Percentiles rank a stretch among this genome's conserved stretches.
phyloP scores from a whole-genome alignment of 75 land plant species.

The Cunninghamia lanceolata region DNA sequence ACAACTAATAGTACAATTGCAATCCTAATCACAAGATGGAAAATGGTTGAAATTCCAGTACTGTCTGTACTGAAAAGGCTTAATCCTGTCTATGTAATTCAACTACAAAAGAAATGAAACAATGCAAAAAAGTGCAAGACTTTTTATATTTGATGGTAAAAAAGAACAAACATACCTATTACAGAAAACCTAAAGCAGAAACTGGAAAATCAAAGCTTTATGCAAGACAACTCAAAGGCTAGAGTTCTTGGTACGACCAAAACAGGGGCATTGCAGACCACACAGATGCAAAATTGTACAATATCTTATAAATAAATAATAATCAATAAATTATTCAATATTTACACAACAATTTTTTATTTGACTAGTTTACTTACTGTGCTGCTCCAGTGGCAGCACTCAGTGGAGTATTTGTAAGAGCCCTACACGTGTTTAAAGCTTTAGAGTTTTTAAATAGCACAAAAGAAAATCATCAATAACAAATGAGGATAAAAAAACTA shows the following conservation, averaged over 20 bases:
- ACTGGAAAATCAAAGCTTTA: background rate
- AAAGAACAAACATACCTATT: background rate
- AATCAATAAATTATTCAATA: no score
- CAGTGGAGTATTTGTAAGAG: slow-evolving; percentile 18
- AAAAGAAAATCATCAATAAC: background rate
- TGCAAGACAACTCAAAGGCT: background rate
- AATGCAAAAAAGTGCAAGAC: background rate
- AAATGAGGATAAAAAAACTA: background rate
- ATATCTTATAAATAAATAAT: no score
- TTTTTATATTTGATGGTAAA: background rate
- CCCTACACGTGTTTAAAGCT: slow-evolving; percentile 12
- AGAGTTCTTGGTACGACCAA: background rate
- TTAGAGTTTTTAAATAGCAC: background rate
- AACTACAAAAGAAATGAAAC: background rate
- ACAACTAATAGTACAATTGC: background rate
- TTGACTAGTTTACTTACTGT: slow-evolving; percentile 19
- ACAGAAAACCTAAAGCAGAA: background rate
- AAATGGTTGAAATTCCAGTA: background rate
- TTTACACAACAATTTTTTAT: background rate
- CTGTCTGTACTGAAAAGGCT: background rate
- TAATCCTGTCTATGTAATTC: background rate
- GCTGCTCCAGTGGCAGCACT: slow-evolving; percentile 10
- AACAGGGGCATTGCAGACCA: background rate
- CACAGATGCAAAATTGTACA: background rate
- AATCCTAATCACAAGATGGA: background rate